Conservation (phyloP, 768 basidiomycete genomes). For the Lyophyllum atratum region DNA sequence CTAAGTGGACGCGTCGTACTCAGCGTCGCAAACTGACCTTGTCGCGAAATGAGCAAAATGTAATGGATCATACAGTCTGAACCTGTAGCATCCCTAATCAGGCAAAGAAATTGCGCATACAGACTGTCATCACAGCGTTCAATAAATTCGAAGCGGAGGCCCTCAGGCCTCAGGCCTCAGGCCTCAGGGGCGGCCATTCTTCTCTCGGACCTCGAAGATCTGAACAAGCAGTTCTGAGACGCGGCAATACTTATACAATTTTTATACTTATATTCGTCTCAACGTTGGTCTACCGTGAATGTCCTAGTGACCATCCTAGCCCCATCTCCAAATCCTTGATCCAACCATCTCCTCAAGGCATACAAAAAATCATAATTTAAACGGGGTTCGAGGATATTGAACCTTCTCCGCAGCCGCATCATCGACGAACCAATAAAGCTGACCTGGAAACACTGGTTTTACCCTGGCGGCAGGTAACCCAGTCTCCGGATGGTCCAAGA, state of each 20-base stretch:
- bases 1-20: background rate
- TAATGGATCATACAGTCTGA: slow-evolving; percentile 98
- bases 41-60: slow-evolving; percentile 89
- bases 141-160: too few species aligned
- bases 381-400: slow-evolving; percentile 53
- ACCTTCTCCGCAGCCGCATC: slow-evolving; percentile 74
- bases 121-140: too few species aligned
- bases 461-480: slow-evolving; percentile 86
- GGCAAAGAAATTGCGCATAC: too few species aligned
- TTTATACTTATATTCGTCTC: background rate
- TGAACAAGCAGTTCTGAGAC: background rate
- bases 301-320: too few species aligned
- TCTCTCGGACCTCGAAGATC: too few species aligned
- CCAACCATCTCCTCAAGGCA: background rate
- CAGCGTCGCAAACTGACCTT: slow-evolving; percentile 52
- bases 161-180: too few species aligned
- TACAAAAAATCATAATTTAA: slow-evolving; percentile 46
- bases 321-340: background rate
- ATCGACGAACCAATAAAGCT: slow-evolving; percentile 95
- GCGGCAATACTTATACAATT: background rate
- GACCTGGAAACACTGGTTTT: slow-evolving; percentile 74
- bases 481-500: slow-evolving; percentile 81
- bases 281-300: background rate
- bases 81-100: too few species aligned
- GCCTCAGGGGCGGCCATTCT: too few species aligned